Evolutionary conservation across 108 stramenopile genomes (phyloP).

Genomic region (Schizochytrium sp.): DNA sequence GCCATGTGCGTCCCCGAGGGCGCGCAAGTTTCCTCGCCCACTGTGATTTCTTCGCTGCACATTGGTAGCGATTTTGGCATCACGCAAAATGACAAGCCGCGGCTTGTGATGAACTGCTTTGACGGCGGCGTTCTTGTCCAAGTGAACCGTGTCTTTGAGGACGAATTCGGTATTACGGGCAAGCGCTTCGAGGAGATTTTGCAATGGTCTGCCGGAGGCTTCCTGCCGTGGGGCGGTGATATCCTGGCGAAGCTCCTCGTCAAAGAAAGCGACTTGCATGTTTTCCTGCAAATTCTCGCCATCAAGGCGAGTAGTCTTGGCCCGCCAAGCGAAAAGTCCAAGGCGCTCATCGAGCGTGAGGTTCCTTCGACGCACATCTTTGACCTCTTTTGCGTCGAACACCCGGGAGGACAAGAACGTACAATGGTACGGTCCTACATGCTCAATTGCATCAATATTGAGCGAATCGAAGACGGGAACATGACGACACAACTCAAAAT

Average conservation of each 20-base stretch:
- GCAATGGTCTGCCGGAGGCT: neutral
- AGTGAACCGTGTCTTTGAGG: neutral
- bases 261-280: neutral
- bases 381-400: neutral
- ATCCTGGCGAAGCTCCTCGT: neutral
- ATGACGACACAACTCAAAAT: neutral
- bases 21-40: neutral
- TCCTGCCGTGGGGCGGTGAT: slow-evolving; percentile 7
- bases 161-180: neutral
- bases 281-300: neutral
- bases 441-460: neutral
- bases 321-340: neutral
- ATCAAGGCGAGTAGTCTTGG: neutral
- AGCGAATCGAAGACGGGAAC: neutral
- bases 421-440: neutral
- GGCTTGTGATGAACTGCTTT: neutral
- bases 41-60: neutral
- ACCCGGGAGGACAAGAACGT: neutral
- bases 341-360: neutral
- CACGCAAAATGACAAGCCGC: neutral
- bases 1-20: neutral
- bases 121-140: neutral
- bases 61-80: neutral
- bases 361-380: neutral
- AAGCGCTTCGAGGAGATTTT: neutral